These are phyloP conservation scores for Ilyonectria destructans DNA, from an alignment of 2,329 filamentous ascomycete species.

Conservation along the genomic window DNA sequence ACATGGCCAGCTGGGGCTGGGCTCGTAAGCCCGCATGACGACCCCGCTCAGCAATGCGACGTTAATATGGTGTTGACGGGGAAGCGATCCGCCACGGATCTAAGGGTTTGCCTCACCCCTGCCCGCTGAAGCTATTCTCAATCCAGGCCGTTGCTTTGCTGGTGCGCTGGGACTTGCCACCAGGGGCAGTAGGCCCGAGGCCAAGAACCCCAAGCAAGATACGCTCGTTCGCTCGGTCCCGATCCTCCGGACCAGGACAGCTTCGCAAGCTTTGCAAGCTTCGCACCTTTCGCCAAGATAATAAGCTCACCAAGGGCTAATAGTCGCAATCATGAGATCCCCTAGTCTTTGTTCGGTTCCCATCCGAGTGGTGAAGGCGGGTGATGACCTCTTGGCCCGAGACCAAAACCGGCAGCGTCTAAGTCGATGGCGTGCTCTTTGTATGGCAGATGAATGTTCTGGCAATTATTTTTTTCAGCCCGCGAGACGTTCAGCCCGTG, in stretches of 20 bases:
- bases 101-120: conserved; percentile 25
- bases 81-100: conserved; percentile 42
- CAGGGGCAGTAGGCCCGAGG: conserved; percentile 25
- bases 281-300: no score
- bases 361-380: no score
- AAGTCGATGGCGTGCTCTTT: no score
- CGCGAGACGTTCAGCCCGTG: no score
- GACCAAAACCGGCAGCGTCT: no score
- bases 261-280: neutral
- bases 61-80: conserved; percentile 29
- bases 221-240: conserved; percentile 14
- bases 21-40: conserved; percentile 32
- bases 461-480: neutral
- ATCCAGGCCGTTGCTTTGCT: conserved; percentile 17
- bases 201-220: conserved; percentile 34
- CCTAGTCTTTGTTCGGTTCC: neutral
- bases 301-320: no score
- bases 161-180: conserved; percentile 5
- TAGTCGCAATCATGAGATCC: neutral
- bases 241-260: conserved; percentile 23
- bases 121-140: conserved; percentile 13
- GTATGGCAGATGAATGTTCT: neutral
- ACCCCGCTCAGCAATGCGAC: conserved; percentile 44
- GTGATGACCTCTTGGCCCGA: no score
- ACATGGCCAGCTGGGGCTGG: conserved; percentile 23